These are phyloP conservation scores for Hyaloraphidium curvatum DNA, from an alignment of 192 early-diverging fungal genomes.

Conservation along the genomic window DNA sequence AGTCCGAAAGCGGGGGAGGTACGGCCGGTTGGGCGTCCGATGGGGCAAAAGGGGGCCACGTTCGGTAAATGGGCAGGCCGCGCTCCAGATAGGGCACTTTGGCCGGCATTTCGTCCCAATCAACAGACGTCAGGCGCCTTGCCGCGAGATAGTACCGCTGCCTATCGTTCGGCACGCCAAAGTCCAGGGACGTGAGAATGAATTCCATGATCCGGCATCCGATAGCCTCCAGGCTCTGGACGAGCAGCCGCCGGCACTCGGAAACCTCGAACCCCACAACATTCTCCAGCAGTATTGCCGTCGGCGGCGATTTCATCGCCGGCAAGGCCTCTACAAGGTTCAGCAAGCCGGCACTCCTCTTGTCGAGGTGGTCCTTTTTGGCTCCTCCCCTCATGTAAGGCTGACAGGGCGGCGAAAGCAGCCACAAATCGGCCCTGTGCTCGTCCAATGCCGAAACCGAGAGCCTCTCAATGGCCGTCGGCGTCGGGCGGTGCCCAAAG, in stretches of 20 bases:
- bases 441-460: conserved; percentile 25
- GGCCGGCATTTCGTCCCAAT: too few species aligned
- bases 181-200: conserved; percentile 22
- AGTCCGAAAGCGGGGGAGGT: too few species aligned
- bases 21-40: too few species aligned
- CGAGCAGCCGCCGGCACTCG: conserved; percentile 10
- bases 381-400: conserved; percentile 33
- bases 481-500: conserved; percentile 18
- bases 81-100: too few species aligned
- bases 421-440: conserved; percentile 60
- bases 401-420: conserved; percentile 86
- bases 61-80: too few species aligned
- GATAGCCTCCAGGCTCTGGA: conserved; percentile 14
- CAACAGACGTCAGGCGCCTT: too few species aligned
- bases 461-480: conserved; percentile 29
- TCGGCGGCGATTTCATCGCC: conserved; percentile 12
- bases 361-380: conserved; percentile 54
- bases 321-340: conserved; percentile 22
- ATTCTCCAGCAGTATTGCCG: conserved; percentile 33
- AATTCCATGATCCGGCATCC: conserved; percentile 23
- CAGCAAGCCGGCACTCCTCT: conserved; percentile 20
- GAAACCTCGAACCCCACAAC: conserved; percentile 32
- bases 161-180: conserved; percentile 33
- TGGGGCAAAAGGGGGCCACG: too few species aligned
- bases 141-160: conserved; percentile 33